Conservation (phyloP, 768 basidiomycete species). For the Rhizopogon rudus region DNA sequence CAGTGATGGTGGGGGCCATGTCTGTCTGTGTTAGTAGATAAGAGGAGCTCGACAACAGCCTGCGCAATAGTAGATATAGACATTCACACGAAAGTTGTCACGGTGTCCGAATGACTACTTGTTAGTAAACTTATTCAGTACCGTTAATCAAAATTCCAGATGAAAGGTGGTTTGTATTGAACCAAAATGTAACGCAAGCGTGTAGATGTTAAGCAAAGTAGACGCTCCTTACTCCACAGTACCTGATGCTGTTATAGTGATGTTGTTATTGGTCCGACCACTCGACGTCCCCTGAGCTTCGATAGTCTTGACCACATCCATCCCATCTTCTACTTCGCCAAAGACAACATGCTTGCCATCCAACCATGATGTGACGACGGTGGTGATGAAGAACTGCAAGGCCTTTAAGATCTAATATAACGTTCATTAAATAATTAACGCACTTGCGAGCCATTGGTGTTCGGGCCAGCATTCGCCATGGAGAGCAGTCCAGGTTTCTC, state of each 20-base stretch:
- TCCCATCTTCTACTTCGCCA: conserved; percentile 41
- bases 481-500: conserved; percentile 62
- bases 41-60: background rate
- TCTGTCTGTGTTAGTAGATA: background rate
- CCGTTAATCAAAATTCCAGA: too few species aligned
- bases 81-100: too few species aligned
- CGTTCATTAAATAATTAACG: conserved; percentile 4
- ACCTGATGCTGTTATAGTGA: conserved; percentile 57
- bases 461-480: conserved; percentile 84
- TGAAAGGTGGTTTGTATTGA: background rate
- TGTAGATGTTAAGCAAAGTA: background rate
- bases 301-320: conserved; percentile 36
- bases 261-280: conserved; percentile 26
- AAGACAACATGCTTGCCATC: conserved; percentile 42
- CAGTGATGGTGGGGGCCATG: background rate
- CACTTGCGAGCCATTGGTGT: conserved; percentile 80
- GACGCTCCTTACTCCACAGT: conserved; percentile 27
- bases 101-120: too few species aligned
- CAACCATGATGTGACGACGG: conserved; percentile 61
- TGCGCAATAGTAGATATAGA: background rate
- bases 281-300: conserved; percentile 27
- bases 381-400: conserved; percentile 71
- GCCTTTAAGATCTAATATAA: background rate
- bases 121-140: too few species aligned
- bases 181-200: background rate